Percentiles rank a stretch among this genome's conserved stretches.
Evolutionary conservation across 495 filamentous ascomycete genomes (phyloP).

Genomic region (Jackrogersella multiformis): DNA sequence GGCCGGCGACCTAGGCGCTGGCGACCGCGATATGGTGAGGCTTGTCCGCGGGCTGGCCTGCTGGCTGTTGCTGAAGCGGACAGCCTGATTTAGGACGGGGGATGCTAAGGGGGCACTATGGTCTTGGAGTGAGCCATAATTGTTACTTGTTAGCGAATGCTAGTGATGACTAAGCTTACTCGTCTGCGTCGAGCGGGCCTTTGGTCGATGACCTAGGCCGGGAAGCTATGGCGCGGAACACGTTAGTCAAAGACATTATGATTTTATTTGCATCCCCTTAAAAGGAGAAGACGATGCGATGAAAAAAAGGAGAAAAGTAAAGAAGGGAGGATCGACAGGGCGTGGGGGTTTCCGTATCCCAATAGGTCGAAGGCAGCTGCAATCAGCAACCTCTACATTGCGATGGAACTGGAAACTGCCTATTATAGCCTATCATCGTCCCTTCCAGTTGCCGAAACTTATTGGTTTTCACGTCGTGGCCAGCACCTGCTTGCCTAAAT

Average conservation of each 20-base stretch:
- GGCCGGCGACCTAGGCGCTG: slow-evolving; percentile 19
- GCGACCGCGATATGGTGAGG: slow-evolving; percentile 11
- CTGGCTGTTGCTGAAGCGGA: slow-evolving; percentile 30
- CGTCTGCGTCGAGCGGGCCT: slow-evolving; percentile 64
- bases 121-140: slow-evolving; percentile 6
- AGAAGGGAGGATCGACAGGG: not conserved
- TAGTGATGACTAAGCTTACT: slow-evolving; percentile 52
- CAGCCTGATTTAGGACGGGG: slow-evolving; percentile 36
- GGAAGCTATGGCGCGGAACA: slow-evolving; percentile 49
- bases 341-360: slow-evolving; percentile 12
- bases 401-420: not conserved
- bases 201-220: slow-evolving; percentile 63
- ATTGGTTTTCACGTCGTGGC: no score
- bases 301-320: not conserved
- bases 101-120: slow-evolving; percentile 42
- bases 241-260: slow-evolving; percentile 40
- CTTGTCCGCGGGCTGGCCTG: slow-evolving; percentile 39
- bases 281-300: not conserved
- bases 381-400: slow-evolving; percentile 13
- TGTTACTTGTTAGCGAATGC: slow-evolving; percentile 15
- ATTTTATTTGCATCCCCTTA: not conserved
- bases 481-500: not conserved
- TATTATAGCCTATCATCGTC: slow-evolving; percentile 6
- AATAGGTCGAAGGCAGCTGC: slow-evolving; percentile 18
- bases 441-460: not conserved